Base-by-base conservation (phyloP, 371 early-diverging fungal genomes). In the Apophysomyces variabilis region DNA sequence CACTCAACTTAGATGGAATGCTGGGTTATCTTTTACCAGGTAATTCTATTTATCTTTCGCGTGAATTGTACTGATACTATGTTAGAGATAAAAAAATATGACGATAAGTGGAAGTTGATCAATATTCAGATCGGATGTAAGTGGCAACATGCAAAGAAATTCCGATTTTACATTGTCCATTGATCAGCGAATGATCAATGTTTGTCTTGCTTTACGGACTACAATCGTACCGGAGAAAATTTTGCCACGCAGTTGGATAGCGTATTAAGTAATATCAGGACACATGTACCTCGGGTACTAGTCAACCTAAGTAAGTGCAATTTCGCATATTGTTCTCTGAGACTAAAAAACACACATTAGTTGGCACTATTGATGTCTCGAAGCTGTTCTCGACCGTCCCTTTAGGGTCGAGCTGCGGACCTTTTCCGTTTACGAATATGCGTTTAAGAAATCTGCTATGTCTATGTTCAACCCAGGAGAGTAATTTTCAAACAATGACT, bases 61-160 rank as follows among this genome's bases (percentile, higher is more conserved):
- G 3, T 1, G 5, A 41, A 41, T 41, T 5, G 8, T 41, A 11
- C 41, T 41, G 41, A 13, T 41, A 41, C 41, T 13, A 11, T 44
- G 16, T 37, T 61, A 77, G 72, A 58, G 14, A 70, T 79, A 66
- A 56, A 63, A 26, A 21, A 38, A 41, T 71, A 62, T 26, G 43
- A 69, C 35, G 69, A 68, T 35, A 78, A 80, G 43, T 80, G 80
- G 80, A 80, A 80, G 32, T 64, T 80, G 67, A 80, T 80, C 41
- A 80, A 70, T 16, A 74, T 80, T 36, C 78, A 77, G 64, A 77
- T 77, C 35, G 80, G 78, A n/a, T 72, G 76, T 60, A 74, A 70
- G 79, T 89, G 74, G 66, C 18, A 47, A 1, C 36, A 9, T n/a
- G 14, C 21, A 11, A 21, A 12, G 18, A 73, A 70, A 67, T 65